These are phyloP conservation scores for Aquanectria penicillioides DNA, from an alignment of 2,329 filamentous ascomycete species.

Conservation along the genomic window DNA sequence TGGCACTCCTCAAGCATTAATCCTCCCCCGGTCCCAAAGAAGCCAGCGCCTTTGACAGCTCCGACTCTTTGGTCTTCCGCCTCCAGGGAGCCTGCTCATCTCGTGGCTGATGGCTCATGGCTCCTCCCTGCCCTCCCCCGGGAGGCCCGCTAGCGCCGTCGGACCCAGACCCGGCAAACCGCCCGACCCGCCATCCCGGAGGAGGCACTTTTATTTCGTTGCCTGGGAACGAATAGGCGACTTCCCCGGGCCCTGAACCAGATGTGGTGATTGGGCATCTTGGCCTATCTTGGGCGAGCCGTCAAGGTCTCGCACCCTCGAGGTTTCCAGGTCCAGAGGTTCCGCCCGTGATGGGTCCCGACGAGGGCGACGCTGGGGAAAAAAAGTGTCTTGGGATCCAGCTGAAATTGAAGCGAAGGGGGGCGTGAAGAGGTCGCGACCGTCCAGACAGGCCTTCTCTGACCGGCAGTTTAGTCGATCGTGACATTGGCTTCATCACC, in stretches of 20 bases:
- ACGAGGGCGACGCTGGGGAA: neutral
- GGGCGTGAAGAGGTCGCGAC: conserved; percentile 1
- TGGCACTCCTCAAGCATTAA: neutral
- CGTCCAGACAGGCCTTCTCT: neutral
- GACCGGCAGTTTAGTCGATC: conserved; percentile 10
- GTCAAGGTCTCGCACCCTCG: conserved; percentile 10
- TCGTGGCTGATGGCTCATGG: too few species aligned
- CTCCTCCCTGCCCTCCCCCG: conserved; percentile 24
- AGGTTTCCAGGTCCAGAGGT: conserved; percentile 17
- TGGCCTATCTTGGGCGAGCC: conserved; percentile 18
- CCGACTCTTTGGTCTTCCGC: conserved; percentile 26
- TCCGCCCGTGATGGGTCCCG: conserved; percentile 1
- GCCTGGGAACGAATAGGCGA: conserved; percentile 31
- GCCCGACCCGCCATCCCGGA: conserved; percentile 9
- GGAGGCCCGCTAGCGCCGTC: conserved; percentile 13
- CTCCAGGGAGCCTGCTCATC: conserved; percentile 3
- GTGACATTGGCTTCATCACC: too few species aligned
- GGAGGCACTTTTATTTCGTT: conserved; percentile 6
- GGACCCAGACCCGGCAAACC: conserved; percentile 31
- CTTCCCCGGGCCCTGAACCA: conserved; percentile 19
- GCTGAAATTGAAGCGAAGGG: neutral
- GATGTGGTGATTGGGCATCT: conserved; percentile 31
- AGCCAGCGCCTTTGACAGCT: conserved; percentile 16
- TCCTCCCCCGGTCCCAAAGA: conserved; percentile 24
- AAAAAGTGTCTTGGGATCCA: neutral